A percentile compares a stretch with the other conserved stretches of the same genome.
These are phyloP conservation scores for Nakaseomyces uthaithaninus DNA, from an alignment of 1,139 yeast species.

Conservation along the genomic window DNA sequence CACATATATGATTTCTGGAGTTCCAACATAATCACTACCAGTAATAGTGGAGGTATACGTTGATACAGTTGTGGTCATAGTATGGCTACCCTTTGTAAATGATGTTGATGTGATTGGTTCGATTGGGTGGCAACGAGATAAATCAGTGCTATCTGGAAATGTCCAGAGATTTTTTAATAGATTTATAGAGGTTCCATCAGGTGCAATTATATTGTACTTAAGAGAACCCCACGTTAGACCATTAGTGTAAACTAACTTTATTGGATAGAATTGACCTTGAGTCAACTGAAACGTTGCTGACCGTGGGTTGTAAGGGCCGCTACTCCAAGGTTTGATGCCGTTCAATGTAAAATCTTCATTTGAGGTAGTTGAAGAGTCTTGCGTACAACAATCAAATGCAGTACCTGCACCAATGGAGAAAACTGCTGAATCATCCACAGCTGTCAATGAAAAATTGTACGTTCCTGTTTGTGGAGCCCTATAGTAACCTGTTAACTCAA, in stretches of 20 bases:
- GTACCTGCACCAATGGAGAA: constrained; percentile 24
- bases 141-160: not conserved
- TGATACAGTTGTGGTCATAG: not conserved
- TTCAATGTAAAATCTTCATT: constrained; percentile 9
- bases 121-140: not conserved
- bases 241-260: constrained; percentile 22
- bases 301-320: not conserved
- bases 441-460: constrained; percentile 19
- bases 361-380: constrained; percentile 4
- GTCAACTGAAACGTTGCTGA: constrained; percentile 6
- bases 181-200: not conserved
- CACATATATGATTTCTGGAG: not conserved
- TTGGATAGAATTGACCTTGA: constrained; percentile 27
- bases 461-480: constrained; percentile 23
- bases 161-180: not conserved
- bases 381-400: constrained; percentile 30
- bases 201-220: not conserved
- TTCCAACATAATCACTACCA: not conserved
- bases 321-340: constrained; percentile 10
- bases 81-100: not conserved
- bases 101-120: not conserved
- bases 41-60: not conserved
- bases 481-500: constrained; percentile 28
- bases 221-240: not conserved
- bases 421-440: constrained; percentile 27